Evolutionary conservation across 2,329 filamentous ascomycete genomes (phyloP), one percentile per base, ranked within the genome.

Genomic region (Hypoxylon sp.): DNA sequence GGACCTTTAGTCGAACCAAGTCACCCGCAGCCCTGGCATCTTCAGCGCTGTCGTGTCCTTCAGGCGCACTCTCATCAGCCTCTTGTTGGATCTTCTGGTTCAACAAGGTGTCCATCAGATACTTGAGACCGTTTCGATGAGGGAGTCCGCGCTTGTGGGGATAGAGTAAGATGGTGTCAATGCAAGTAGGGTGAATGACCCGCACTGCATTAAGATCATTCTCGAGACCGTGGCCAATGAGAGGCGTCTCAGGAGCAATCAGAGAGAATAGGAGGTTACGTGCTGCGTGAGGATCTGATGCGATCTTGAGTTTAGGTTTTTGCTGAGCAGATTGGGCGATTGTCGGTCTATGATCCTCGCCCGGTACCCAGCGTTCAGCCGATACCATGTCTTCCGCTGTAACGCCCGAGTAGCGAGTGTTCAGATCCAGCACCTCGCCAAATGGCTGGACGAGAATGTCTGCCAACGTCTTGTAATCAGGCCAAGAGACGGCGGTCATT

Each of bases 141-240:
- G 96, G 96, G 1, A 98, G 82, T 0, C 94, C 94, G 14, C 83
- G 84, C 13, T 85, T 88, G 76, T 97, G 94, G 0, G 94, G 94
- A 78, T 89, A 99, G 0, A 98, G 85, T 0, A 98, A 81, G 0
- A 94, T 89, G 0, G 94, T 98, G 79, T 98, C 95, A 74, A 98
- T 87, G 59, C 98, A 85, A 0, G 88, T 92, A 0, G 92, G 92
- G 74, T 98, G 96, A 48, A 97, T 90, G 55, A 98, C 87, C 37
- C 95, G 91, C 44, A 91, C 85, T 2, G 91, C 88, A 77, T 97
- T 98, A 61, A 99, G 87, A 75, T 99, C 96, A 77, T 99, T 99
- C 76, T 99, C 96, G 8, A 98, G 88, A 0, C 94, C 94, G 78
- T 99, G 96, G 0, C 96, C 96, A 51, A 99, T 92, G 0, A 99